These are phyloP conservation scores for Boletus rubescentipes DNA, from an alignment of 768 basidiomycete genomes.

Conservation along the genomic window DNA sequence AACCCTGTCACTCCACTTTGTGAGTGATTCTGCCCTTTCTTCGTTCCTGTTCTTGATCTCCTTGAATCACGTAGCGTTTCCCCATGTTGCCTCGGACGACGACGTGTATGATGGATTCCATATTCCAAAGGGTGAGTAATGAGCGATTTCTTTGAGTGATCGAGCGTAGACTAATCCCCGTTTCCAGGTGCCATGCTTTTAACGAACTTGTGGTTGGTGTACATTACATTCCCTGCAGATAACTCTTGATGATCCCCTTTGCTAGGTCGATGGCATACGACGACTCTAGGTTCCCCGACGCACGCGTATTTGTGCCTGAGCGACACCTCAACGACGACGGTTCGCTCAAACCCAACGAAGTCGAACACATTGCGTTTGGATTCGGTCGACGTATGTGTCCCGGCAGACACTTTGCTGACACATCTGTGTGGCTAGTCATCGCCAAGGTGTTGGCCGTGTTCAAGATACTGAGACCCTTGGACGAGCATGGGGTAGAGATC, in stretches of 20 bases:
- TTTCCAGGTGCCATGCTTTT: constrained; percentile 19
- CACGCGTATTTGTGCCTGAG: background rate
- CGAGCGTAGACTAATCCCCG: background rate
- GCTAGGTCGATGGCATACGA: background rate
- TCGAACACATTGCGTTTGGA: constrained; percentile 12
- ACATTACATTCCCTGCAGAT: background rate
- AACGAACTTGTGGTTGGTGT: constrained; percentile 28
- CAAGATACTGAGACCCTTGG: background rate
- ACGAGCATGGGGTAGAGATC: background rate
- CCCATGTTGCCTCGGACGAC: constrained; percentile 4
- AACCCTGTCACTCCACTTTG: constrained; percentile 1
- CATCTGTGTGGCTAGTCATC: background rate
- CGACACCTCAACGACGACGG: background rate
- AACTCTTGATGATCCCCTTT: background rate
- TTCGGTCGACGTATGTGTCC: constrained; percentile 24
- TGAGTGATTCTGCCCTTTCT: background rate
- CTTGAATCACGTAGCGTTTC: constrained; percentile 5
- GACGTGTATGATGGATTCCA: constrained; percentile 27
- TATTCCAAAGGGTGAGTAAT: constrained; percentile 36
- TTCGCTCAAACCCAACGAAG: constrained; percentile 3
- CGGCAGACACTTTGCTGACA: constrained; percentile 12
- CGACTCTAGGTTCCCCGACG: background rate
- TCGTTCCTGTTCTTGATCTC: background rate
- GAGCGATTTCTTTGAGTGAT: background rate
- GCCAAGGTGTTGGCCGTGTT: background rate